These are phyloP conservation scores for Candida anglica DNA, from an alignment of 805 yeast species.

Conservation along the genomic window DNA sequence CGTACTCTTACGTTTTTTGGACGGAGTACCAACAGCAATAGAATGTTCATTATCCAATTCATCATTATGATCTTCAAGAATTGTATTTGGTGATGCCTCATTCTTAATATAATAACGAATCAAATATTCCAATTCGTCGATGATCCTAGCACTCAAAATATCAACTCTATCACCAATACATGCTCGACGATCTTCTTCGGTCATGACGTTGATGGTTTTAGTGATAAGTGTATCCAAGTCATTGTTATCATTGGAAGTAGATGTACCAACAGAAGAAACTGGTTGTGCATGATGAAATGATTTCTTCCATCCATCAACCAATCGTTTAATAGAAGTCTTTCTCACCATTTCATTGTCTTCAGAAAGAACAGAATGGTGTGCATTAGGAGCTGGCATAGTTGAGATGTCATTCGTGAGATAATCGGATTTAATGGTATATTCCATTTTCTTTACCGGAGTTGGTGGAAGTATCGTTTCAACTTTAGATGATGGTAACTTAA, in stretches of 20 bases:
- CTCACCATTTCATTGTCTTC: constrained; percentile 17
- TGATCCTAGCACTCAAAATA: constrained; percentile 63
- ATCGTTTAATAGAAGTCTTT: constrained; percentile 31
- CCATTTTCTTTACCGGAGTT: constrained; percentile 66
- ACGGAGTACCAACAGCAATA: neutral
- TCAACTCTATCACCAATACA: constrained; percentile 45
- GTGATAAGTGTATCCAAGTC: constrained; percentile 15
- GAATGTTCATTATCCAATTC: constrained; percentile 5
- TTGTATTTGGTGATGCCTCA: constrained; percentile 9
- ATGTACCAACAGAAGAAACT: neutral
- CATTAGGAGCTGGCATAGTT: neutral
- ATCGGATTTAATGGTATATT: constrained; percentile 19
- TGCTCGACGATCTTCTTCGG: constrained; percentile 9
- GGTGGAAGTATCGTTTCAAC: constrained; percentile 51
- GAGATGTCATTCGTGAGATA: neutral
- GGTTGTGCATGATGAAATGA: constrained; percentile 15
- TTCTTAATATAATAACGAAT: constrained; percentile 39
- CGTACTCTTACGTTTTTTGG: neutral
- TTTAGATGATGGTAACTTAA: constrained; percentile 48
- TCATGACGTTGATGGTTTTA: constrained; percentile 12
- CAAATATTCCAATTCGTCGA: constrained; percentile 61
- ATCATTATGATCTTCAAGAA: constrained; percentile 3
- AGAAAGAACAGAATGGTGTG: too few species aligned
- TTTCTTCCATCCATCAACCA: constrained; percentile 41
- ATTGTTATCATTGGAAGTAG: constrained; percentile 3